phyloP scores from a whole-genome alignment of 1,284 basidiomycete species.

The Cutaneotrichosporon cavernicola region DNA sequence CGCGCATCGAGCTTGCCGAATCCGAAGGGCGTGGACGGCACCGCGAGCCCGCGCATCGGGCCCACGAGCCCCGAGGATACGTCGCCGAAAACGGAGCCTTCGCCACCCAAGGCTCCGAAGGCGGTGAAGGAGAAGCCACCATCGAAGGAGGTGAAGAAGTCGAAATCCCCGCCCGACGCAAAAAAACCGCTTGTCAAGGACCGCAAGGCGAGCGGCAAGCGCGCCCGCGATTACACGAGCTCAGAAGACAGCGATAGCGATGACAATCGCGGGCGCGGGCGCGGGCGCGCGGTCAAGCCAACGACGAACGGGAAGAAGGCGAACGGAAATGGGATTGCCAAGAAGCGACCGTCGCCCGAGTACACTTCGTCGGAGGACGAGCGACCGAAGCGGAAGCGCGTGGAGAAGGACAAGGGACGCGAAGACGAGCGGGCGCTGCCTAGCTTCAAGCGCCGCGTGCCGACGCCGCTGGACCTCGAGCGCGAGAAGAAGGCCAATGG shows the following conservation, averaged over 20 bases:
- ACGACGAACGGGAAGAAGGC: constrained; percentile 18
- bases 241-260: constrained; percentile 22
- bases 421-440: constrained; percentile 11
- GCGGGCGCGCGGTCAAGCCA: constrained; percentile 1
- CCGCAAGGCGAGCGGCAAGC: constrained; percentile 6
- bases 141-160: constrained; percentile 5
- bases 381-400: constrained; percentile 1
- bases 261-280: constrained; percentile 14
- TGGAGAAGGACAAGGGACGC: background rate
- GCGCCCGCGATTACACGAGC: constrained; percentile 24
- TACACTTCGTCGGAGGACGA: constrained; percentile 17
- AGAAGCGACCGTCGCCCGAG: constrained; percentile 11
- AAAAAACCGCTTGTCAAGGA: constrained; percentile 8
- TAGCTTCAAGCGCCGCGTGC: constrained; percentile 9
- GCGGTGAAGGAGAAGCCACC: constrained; percentile 2
- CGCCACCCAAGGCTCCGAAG: constrained; percentile 5
- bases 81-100: constrained; percentile 1
- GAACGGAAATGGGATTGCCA: background rate
- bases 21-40: constrained; percentile 20
- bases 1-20: constrained; percentile 31
- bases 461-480: constrained; percentile 5
- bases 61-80: background rate
- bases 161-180: constrained; percentile 1
- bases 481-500: constrained; percentile 6
- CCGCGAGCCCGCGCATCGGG: constrained; percentile 21